phyloP scores from a whole-genome alignment of 108 stramenopile genomes.

The Chaetoceros tenuissimus region DNA sequence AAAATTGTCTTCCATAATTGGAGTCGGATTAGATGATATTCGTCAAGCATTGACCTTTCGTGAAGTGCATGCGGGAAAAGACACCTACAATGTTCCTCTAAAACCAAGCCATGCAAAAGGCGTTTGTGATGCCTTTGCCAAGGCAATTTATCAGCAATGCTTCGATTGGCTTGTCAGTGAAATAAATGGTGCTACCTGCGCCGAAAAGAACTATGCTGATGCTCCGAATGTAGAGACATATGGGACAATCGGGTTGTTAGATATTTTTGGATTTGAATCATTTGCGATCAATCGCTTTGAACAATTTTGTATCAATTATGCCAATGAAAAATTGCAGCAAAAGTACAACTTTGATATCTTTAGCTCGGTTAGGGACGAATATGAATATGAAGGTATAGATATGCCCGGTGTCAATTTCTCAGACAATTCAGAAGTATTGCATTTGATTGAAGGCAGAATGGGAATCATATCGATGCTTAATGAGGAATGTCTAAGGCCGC shows the following conservation, averaged over 20 bases:
- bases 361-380: conserved; percentile 82
- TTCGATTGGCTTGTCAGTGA: conserved; percentile 82
- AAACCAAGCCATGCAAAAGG: conserved; percentile 66
- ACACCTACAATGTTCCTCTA: conserved; percentile 74
- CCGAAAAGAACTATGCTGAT: conserved; percentile 41
- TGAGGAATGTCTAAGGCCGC: conserved; percentile 92
- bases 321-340: conserved; percentile 90
- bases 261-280: conserved; percentile 97
- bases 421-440: conserved; percentile 89
- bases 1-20: conserved; percentile 66
- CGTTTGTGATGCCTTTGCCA: conserved; percentile 91
- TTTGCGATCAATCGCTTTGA: conserved; percentile 84
- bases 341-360: conserved; percentile 90
- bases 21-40: conserved; percentile 44
- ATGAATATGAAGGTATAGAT: conserved; percentile 88
- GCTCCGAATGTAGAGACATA: conserved; percentile 25
- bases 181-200: conserved; percentile 76
- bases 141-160: conserved; percentile 76
- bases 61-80: conserved; percentile 60
- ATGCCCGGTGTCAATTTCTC: conserved; percentile 82
- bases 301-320: conserved; percentile 91
- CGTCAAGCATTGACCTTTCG: conserved; percentile 71
- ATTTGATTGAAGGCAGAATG: conserved; percentile 88
- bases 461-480: conserved; percentile 90
- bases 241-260: conserved; percentile 87